Evolutionary conservation across 371 early-diverging fungal species (phyloP), one percentile per base, ranked within the genome.

Genomic region (Catenaria anguillulae): DNA sequence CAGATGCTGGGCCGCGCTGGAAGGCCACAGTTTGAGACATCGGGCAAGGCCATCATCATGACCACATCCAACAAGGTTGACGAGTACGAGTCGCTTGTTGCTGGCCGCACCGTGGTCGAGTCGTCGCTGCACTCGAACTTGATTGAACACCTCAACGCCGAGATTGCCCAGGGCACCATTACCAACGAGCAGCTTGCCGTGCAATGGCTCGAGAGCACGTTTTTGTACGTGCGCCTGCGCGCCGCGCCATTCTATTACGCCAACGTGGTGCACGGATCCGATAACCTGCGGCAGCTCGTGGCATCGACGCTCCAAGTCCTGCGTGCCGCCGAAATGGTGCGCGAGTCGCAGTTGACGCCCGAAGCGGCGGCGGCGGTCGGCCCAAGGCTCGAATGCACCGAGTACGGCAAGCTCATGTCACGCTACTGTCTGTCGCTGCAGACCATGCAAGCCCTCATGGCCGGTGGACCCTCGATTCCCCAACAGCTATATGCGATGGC

Each of bases 1-100:
- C 97, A 94, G 73, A 93, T 93, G 87, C 82, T 91, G 55, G 97
- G 97, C 0, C 75, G 97, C 55, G 94, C 94, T 13, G 94, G 94
- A 21, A 67, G 97, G 65, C 89, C 91, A 5, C 88, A 87, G 64
- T 85, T 84, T 71, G 92, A 93, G 63, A 78, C 74, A 54, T 69
- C 70, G 43, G 97, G 90, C 2, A 73, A 71, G 40, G 90, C 83
- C 10, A 79, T 89, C 8, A 80, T 95, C 37, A 74, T 95, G 70
- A 91, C 93, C 0, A 75, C 76, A 29, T 40, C 63, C 4, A 68
- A 75, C 1, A 79, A 77, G 64, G 67, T 78, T 36, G 31, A 65
- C 24, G 73, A 75, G 13, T 92, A 86, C 65, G 68, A 81, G 43
- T 65, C 68, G 15, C 65, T 81, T 60, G 77, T 83, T 17, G 67